Percentiles rank a stretch among this genome's conserved stretches.
Conservation (phyloP, 129 eudicot genomes). For the Sambucus nigra region DNA sequence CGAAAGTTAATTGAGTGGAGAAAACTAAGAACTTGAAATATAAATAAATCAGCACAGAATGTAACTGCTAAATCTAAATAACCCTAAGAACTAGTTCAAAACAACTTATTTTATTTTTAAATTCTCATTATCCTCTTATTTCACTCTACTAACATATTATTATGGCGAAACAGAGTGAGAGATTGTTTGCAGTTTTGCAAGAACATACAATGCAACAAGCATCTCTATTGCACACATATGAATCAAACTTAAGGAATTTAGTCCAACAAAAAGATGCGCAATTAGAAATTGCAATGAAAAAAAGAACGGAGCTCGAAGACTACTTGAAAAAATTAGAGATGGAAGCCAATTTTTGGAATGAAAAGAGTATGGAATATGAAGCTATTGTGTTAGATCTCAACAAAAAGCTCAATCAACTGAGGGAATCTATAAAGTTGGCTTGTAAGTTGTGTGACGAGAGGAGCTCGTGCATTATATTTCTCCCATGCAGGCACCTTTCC, state of each 20-base stretch:
- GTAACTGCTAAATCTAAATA: no score
- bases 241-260: constrained; percentile 24
- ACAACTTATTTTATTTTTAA: no score
- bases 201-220: constrained; percentile 32
- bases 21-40: no score
- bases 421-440: constrained; percentile 7
- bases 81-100: no score
- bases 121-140: no score
- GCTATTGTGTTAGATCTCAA: constrained; percentile 32
- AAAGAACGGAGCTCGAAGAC: constrained; percentile 33
- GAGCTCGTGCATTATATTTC: constrained; percentile 32
- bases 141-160: no score
- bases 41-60: no score
- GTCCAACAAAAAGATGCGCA: constrained; percentile 40
- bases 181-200: constrained; percentile 29
- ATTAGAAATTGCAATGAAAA: constrained; percentile 25
- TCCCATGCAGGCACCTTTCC: constrained; percentile 54
- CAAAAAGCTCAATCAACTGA: constrained; percentile 24
- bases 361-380: constrained; percentile 34
- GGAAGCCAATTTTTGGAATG: constrained; percentile 39
- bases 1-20: no score
- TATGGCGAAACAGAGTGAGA: constrained; percentile 35
- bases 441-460: constrained; percentile 45
- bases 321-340: constrained; percentile 26
- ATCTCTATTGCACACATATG: constrained; percentile 23